phyloP scores from a whole-genome alignment of 2,329 filamentous ascomycete genomes.

The Microcera coccophila region DNA sequence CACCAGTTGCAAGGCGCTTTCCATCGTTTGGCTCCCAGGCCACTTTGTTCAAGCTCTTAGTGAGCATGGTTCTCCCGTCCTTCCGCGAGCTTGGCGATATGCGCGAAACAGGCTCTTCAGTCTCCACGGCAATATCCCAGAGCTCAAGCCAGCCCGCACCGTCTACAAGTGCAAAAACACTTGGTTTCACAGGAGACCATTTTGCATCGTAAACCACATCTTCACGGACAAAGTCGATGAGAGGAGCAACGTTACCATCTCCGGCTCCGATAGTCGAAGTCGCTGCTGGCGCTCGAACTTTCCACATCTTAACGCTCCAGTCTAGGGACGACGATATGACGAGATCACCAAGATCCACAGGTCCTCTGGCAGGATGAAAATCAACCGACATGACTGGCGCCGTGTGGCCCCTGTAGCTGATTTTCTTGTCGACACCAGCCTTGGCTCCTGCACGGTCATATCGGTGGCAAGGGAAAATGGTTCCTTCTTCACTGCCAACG shows the following conservation, averaged over 20 bases:
- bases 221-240: slow-evolving; percentile 88
- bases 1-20: slow-evolving; percentile 80
- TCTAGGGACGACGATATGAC: slow-evolving; percentile 90
- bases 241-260: slow-evolving; percentile 60
- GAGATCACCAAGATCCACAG: slow-evolving; percentile 89
- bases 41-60: slow-evolving; percentile 87
- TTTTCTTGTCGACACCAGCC: slow-evolving; percentile 84
- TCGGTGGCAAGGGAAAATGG: slow-evolving; percentile 92
- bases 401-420: slow-evolving; percentile 84
- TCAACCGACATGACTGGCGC: slow-evolving; percentile 94
- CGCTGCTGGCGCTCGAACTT: slow-evolving; percentile 76
- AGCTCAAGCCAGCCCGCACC: slow-evolving; percentile 88
- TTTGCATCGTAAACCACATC: slow-evolving; percentile 95
- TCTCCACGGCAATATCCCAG: slow-evolving; percentile 91
- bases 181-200: slow-evolving; percentile 92
- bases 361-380: slow-evolving; percentile 89
- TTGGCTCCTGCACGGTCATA: slow-evolving; percentile 98
- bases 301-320: slow-evolving; percentile 98
- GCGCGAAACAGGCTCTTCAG: slow-evolving; percentile 83
- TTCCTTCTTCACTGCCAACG: slow-evolving; percentile 92
- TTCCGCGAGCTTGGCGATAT: slow-evolving; percentile 67
- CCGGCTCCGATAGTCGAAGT: slow-evolving; percentile 56
- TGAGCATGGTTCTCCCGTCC: slow-evolving; percentile 65
- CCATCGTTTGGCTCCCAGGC: slow-evolving; percentile 92
- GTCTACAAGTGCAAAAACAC: slow-evolving; percentile 91